Evolutionary conservation across 257 asterid species (phyloP), one percentile per base, ranked within the genome.

Genomic region (Ajuga chamaepitys): DNA sequence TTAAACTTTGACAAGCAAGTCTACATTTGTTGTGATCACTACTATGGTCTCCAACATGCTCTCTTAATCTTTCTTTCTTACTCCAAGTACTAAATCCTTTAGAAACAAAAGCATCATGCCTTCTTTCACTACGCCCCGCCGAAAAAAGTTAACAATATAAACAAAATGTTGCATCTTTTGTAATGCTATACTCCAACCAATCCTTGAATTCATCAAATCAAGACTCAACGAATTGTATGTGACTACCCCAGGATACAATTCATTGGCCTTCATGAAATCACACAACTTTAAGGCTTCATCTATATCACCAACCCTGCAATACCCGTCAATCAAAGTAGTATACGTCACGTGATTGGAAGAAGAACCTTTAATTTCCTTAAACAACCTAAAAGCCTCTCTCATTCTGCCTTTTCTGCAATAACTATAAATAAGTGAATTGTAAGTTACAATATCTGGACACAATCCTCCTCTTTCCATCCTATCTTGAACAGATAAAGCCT

Each of bases 251-350:
- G 94, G 88, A 71, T 78, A 81, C 71, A 89, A 68, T 47, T 74
- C 87, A 50, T 85, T 85, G 38, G 77, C 85, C 82, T 82, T 88
- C 95, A 93, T 93, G 64, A 56, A 64, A 45, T 64, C 68, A 34
- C 80, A 85, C 74, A 89, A 66, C 41, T 62, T 47, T 66, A 86
- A 77, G 56, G 96, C 97, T 75, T 81, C 85, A 41, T 79, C 79
- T 46, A 87, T 71, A 50, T 77, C 85, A 67, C 85, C 85, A 35
- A 47, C 82, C 73, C 98, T 76, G 60, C 96, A 93, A 74, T 77
- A 81, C 1, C 98, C 98, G 71, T 93, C 96, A 14, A 93, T 87
- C 80, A 93, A 80, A 37, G 91, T 93, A 67, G 91, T 85, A 74
- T 83, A 87, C 0, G 98, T 93, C 63, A 89, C 86, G 62, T 82